phyloP scores from a whole-genome alignment of 495 filamentous ascomycete genomes.

The Penicillium dipodomyicola region DNA sequence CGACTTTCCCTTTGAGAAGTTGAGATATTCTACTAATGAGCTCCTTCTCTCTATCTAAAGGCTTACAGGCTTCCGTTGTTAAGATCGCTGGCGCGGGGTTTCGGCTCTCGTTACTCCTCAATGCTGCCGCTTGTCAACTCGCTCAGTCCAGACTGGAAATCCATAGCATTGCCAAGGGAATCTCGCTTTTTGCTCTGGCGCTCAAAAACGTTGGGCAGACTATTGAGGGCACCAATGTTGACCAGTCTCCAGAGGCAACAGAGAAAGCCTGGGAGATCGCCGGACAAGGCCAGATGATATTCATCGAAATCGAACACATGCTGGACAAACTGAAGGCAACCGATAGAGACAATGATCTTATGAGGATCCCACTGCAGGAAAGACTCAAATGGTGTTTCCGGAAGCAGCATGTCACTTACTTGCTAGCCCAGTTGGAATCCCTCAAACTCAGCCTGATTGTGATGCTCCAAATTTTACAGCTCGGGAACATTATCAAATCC shows the following conservation, averaged over 20 bases:
- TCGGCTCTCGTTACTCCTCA: slow-evolving; percentile 44
- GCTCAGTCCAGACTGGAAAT: slow-evolving; percentile 46
- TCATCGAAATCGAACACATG: slow-evolving; percentile 48
- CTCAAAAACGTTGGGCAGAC: slow-evolving; percentile 41
- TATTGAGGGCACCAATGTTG: slow-evolving; percentile 29
- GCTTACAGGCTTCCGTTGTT: slow-evolving; percentile 31
- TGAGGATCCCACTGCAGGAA: slow-evolving; percentile 34
- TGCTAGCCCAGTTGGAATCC: slow-evolving; percentile 45
- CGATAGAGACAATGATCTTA: slow-evolving; percentile 32
- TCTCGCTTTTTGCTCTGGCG: slow-evolving; percentile 44
- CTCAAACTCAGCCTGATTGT: slow-evolving; percentile 46
- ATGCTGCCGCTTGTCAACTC: slow-evolving; percentile 43
- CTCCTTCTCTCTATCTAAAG: slow-evolving; percentile 8
- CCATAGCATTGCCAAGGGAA: slow-evolving; percentile 46
- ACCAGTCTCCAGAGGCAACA: slow-evolving; percentile 31
- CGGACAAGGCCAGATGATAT: slow-evolving; percentile 39
- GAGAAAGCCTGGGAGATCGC: slow-evolving; percentile 44
- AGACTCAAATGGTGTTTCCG: slow-evolving; percentile 46
- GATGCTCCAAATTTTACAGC: slow-evolving; percentile 41
- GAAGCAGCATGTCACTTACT: slow-evolving; percentile 44
- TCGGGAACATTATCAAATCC: slow-evolving; percentile 30
- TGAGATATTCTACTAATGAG: slow-evolving; percentile 5
- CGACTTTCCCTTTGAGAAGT: background rate
- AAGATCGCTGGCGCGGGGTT: slow-evolving; percentile 43
- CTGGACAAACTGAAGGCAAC: slow-evolving; percentile 38